Evolutionary conservation across 345 rosid species (phyloP), one percentile per base, ranked within the genome.

Genomic region (Cardamine resedifolia): DNA sequence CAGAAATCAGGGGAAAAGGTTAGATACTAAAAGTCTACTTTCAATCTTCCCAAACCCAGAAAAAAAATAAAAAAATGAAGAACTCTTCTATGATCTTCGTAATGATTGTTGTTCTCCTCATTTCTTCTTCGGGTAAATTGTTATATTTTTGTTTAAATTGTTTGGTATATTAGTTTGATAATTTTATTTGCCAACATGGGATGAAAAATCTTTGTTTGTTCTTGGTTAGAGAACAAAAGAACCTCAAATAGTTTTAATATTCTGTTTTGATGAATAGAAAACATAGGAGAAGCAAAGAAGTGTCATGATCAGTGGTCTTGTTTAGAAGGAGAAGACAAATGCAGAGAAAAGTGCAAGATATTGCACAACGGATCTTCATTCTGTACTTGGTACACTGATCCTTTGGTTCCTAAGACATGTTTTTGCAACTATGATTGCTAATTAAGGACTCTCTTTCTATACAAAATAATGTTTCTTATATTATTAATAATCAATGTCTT

Each of bases 111-210:
- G 58, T 65, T 49, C 49, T 65, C 10, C 23, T 66, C 5, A 23
- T 66, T 14, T 48, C 50, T 24, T 66, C 71, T 66, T n/a, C 71
- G 8, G 60, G 71, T 66, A 51, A 36, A 36, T 15, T 36, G 7
- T 18, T 30, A 14, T 14, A 31, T 64, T 28, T 34, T 16, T 3
- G 7, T 44, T 63, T 27, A 2, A 24, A 52, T 14, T 52, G 18
- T 52, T 14, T 0, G 8, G 14, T 20, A 21, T 50, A 21, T 50
- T 11, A 50, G 10, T 47, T 6, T 47, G 44, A 64, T 48, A 10
- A 47, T 3, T 9, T n/a, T 47, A 19, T 63, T 11, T 16, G 16
- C 18, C 28, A 34, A 36, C 2, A 36, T 20, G 15, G 9, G 26
- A 12, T 20, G 20, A 60, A 1, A 59, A 34, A 12, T 34, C 27